These are phyloP conservation scores for Gaertneriomyces semiglobifer DNA, from an alignment of 192 early-diverging fungal species.

Conservation along the genomic window DNA sequence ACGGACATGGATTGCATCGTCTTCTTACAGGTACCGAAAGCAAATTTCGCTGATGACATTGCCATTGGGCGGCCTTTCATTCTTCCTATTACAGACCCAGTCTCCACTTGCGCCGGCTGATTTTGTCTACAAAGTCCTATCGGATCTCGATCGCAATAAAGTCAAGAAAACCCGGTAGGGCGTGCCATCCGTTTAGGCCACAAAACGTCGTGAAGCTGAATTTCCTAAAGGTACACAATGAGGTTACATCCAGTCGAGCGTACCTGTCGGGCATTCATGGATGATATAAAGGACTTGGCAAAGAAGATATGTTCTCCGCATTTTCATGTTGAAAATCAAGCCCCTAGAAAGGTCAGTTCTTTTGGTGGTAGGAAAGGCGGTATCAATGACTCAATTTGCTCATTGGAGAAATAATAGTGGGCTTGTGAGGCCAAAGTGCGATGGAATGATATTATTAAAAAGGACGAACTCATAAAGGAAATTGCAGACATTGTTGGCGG, in stretches of 20 bases:
- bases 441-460: slow-evolving; percentile 31
- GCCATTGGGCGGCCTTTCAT: not conserved
- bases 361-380: too few relatives aligned
- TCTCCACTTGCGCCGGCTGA: slow-evolving; percentile 33
- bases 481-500: slow-evolving; percentile 33
- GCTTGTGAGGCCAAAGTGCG: slow-evolving; percentile 32
- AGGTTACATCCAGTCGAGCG: slow-evolving; percentile 22
- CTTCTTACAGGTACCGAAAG: slow-evolving; percentile 33
- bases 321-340: slow-evolving; percentile 20
- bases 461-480: slow-evolving; percentile 35
- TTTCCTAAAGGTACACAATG: slow-evolving; percentile 21
- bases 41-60: not conserved
- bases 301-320: slow-evolving; percentile 14
- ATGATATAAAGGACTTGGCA: slow-evolving; percentile 32
- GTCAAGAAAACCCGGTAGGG: slow-evolving; percentile 37
- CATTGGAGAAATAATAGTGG: slow-evolving; percentile 21
- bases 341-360: slow-evolving; percentile 9
- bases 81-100: slow-evolving; percentile 1
- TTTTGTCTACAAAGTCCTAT: slow-evolving; percentile 32
- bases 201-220: too few relatives aligned
- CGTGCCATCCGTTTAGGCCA: too few relatives aligned
- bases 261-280: slow-evolving; percentile 30
- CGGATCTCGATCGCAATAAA: slow-evolving; percentile 32
- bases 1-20: slow-evolving; percentile 44
- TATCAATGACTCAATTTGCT: not conserved